Evolutionary conservation across 2,329 filamentous ascomycete genomes (phyloP), one percentile per base, ranked within the genome.

Genomic region (Elsinoe necatrix): DNA sequence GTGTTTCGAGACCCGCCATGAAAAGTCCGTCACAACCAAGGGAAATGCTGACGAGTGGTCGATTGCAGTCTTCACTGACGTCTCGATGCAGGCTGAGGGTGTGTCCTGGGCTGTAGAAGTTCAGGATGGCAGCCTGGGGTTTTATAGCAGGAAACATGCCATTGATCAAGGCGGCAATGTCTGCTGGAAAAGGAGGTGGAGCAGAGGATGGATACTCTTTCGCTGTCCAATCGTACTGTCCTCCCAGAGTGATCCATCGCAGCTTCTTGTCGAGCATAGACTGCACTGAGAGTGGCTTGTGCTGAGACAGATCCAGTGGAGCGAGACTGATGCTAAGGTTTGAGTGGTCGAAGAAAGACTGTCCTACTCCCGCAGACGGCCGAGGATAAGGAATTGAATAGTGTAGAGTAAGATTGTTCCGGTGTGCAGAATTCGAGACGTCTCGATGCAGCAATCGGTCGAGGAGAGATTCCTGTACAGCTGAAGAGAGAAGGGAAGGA

Each of bases 171-270:
- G 67, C 69, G 3, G 82, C 82, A 50, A 95, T 78, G 66, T 95
- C 89, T 1, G 68, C 39, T 0, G 92, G 91, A 63, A 96, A 96
- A 0, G 73, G 65, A 0, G 89, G 89, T 0, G 87, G 84, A 2
- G 69, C 59, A n/a, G 79, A 77, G 8, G 75, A 69, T 0, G 91
- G 90, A 66, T 97, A 97, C 11, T 81, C 74, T 62, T 95, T 91
- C 57, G 82, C 81, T 0, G 90, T 95, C 93, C 92, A 97, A 73
- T 97, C 88, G 70, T 97, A 97, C 69, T 97, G 93, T 0, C 90
- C 92, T 51, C 93, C 93, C 2, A 98, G 80, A 0, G 92, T 97
- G 41, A 95, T 81, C 93, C 93, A 98, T 63, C 92, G 89, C 21
- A 97, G 79, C 60, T 88, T 91, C 61, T 85, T 86, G 57, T 84